phyloP scores from a whole-genome alignment of 495 filamentous ascomycete genomes.

The Penicillium longicatenatum region DNA sequence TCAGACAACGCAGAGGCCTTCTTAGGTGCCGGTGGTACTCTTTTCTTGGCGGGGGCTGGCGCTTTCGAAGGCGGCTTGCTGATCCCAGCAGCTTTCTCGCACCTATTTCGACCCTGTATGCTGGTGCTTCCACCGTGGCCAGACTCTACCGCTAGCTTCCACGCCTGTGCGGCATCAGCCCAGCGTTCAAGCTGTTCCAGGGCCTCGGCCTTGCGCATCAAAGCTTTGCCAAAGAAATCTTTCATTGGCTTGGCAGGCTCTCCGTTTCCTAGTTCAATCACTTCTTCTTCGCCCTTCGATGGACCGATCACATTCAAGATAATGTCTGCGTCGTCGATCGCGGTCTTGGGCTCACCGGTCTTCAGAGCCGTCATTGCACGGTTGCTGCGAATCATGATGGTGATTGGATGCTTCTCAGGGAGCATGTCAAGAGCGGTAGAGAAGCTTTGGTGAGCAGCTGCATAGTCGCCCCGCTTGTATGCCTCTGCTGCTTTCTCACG shows the following conservation, averaged over 20 bases:
- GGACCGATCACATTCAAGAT: slow-evolving; percentile 81
- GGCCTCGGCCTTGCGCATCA: slow-evolving; percentile 92
- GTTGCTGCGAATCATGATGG: slow-evolving; percentile 86
- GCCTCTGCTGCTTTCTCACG: slow-evolving; percentile 78
- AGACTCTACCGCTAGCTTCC: slow-evolving; percentile 80
- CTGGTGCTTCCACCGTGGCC: slow-evolving; percentile 81
- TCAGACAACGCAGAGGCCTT: slow-evolving; percentile 52
- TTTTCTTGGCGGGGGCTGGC: slow-evolving; percentile 37
- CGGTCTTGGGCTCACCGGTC: slow-evolving; percentile 83
- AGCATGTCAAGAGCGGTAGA: slow-evolving; percentile 71
- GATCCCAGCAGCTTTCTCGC: slow-evolving; percentile 75
- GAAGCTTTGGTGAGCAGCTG: slow-evolving; percentile 80
- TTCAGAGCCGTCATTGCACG: slow-evolving; percentile 87
- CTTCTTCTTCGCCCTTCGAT: slow-evolving; percentile 74
- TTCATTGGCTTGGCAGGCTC: slow-evolving; percentile 82
- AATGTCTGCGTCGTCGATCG: slow-evolving; percentile 78
- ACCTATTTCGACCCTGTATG: slow-evolving; percentile 83
- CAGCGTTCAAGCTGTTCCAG: slow-evolving; percentile 95
- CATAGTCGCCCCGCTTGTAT: slow-evolving; percentile 94
- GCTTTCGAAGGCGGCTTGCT: slow-evolving; percentile 50
- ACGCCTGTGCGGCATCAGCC: slow-evolving; percentile 76
- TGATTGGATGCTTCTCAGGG: slow-evolving; percentile 79
- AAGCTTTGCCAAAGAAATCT: slow-evolving; percentile 87
- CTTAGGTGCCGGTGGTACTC: slow-evolving; percentile 38
- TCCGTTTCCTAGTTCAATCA: slow-evolving; percentile 64